These are phyloP conservation scores for Oenanthe javanica DNA, from an alignment of 140 eudicot species.

Conservation along the genomic window DNA sequence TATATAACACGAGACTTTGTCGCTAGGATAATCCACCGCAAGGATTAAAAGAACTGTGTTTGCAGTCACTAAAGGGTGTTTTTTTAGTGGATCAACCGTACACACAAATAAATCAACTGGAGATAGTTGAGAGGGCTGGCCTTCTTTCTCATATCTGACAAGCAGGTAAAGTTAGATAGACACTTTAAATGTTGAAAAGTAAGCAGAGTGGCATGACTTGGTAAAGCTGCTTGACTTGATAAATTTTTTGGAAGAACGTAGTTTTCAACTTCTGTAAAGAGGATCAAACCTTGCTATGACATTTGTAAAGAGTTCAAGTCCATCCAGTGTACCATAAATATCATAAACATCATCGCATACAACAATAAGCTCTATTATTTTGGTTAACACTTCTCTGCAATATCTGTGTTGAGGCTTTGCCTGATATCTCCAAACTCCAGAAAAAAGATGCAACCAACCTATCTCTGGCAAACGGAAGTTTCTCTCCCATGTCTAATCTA, in stretches of 20 bases:
- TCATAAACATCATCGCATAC: constrained; percentile 42
- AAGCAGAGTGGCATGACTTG: neutral
- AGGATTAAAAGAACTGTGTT: constrained; percentile 77
- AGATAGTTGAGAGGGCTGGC: constrained; percentile 58
- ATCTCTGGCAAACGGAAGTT: constrained; percentile 37
- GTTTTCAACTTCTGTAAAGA: neutral
- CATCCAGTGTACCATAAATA: constrained; percentile 44
- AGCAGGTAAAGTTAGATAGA: neutral
- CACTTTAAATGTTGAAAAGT: neutral
- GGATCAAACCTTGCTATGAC: constrained; percentile 28
- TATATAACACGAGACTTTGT: constrained; percentile 65
- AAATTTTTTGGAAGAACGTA: too few species aligned
- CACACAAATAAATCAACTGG: constrained; percentile 60
- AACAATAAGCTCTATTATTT: constrained; percentile 15
- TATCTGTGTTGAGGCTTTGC: constrained; percentile 18
- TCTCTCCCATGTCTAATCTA: constrained; percentile 15
- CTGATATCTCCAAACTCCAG: constrained; percentile 27
- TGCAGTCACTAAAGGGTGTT: constrained; percentile 78
- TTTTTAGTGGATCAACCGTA: constrained; percentile 73
- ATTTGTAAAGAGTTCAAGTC: constrained; percentile 32
- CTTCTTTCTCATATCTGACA: constrained; percentile 66
- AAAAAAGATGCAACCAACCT: constrained; percentile 39
- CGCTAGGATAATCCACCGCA: constrained; percentile 74
- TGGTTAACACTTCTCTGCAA: too few species aligned
- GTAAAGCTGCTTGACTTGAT: neutral